phyloP scores from a whole-genome alignment of 805 yeast species.

The Zygosaccharomyces siamensis region DNA sequence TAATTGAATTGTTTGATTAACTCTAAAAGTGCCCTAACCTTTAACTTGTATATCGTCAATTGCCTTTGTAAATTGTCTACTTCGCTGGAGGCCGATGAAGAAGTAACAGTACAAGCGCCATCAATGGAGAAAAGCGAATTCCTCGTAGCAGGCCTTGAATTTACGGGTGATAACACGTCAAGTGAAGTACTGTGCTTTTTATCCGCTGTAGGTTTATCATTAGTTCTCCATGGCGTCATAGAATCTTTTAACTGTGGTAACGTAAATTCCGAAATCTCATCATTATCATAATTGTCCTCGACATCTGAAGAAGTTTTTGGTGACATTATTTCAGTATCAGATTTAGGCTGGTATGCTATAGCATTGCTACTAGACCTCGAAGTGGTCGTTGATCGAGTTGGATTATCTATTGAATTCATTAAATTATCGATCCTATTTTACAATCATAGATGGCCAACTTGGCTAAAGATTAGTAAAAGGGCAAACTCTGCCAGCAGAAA shows the following conservation, averaged over 20 bases:
- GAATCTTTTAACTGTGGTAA: constrained; percentile 35
- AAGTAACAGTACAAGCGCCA: constrained; percentile 12
- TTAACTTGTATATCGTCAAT: constrained; percentile 40
- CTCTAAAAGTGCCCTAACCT: constrained; percentile 34
- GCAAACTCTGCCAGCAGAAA: background rate
- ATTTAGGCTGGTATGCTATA: background rate
- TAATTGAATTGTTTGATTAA: constrained; percentile 23
- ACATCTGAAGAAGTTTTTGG: constrained; percentile 1
- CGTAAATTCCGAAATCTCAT: constrained; percentile 19
- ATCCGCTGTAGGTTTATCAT: constrained; percentile 14
- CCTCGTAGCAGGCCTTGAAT: constrained; percentile 17
- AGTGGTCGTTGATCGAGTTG: background rate
- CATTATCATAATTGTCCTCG: constrained; percentile 20
- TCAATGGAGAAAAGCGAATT: constrained; percentile 21
- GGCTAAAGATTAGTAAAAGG: background rate
- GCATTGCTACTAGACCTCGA: background rate
- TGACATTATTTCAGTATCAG: background rate
- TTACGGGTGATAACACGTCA: constrained; percentile 17
- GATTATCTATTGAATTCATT: background rate
- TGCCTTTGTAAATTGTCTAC: constrained; percentile 39
- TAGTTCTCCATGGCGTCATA: constrained; percentile 37
- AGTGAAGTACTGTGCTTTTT: constrained; percentile 7
- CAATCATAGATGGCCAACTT: background rate
- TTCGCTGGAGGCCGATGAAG: constrained; percentile 25
- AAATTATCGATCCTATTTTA: background rate